Evolutionary conservation across 257 asterid species (phyloP), one percentile per base, ranked within the genome.

Genomic region (Solanum sejunctum): DNA sequence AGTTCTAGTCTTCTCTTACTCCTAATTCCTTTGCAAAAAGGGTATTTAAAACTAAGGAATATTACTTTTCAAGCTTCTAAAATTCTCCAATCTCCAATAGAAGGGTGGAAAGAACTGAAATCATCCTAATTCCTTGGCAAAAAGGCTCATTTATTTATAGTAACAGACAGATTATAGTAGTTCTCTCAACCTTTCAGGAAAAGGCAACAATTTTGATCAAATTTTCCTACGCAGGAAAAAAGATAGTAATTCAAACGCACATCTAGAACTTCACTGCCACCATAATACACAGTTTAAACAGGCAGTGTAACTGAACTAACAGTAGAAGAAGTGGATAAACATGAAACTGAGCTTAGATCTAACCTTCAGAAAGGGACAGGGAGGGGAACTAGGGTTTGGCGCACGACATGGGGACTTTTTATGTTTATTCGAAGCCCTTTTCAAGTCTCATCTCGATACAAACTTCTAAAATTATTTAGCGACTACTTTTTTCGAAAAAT

Each of bases 301-400:
- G 23, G 9, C 16, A 49, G 61, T 49, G 61, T 49, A 49, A 49
- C 23, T 75, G 45, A 49, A 15, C 26, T 12, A 75, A 75, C 20
- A 75, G 82, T 49, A 49, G 41, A 23, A 47, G 12, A 72, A 20
- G 56, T 72, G 80, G 39, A 47, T 75, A 47, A 75, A 47, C 81
- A 21, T 51, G 41, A 64, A 64, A 64, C 32, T 85, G 28, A 69
- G 23, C 60, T 43, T 26, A 81, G 87, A 85, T 85, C 85, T 81
- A 81, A 81, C 87, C 87, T 85, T 85, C 32, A n/a, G 72, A 71
- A 10, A 43, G 26, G 8, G 58, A 64, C 80, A 17, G 49, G 58
- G 21, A 3, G 43, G 77, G 81, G 15, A 66, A 82, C 82, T 86
- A 86, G 91, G 89, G 91, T 88, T 86, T 86, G 87, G 47, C 16